Conservation (phyloP, 163 green algal species). For the Scenedesmus sp. region DNA sequence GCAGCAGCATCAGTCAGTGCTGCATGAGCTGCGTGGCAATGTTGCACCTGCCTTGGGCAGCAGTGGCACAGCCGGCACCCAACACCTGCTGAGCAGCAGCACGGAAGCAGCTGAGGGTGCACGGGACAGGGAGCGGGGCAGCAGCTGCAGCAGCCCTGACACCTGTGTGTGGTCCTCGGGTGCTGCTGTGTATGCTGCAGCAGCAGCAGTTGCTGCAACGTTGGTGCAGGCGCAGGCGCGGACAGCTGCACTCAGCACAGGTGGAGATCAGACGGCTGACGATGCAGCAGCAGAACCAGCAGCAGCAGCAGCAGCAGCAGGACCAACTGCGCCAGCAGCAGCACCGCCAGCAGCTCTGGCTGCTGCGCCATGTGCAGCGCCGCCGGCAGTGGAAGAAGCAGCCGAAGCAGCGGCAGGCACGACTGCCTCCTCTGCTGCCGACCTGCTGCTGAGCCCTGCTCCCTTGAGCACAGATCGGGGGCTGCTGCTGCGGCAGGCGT, state of each 20-base stretch:
- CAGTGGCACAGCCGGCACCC: not conserved
- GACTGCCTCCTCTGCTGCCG: not conserved
- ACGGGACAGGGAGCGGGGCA: too few species aligned
- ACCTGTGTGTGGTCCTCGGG: not conserved
- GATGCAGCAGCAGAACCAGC: not conserved
- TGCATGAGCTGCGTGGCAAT: not conserved
- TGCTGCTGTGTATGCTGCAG: not conserved
- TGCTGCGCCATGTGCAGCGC: too few species aligned
- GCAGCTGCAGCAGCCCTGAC: not conserved
- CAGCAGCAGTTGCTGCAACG: not conserved
- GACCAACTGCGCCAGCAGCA: not conserved
- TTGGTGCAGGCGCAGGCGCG: not conserved
- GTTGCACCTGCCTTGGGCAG: not conserved
- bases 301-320: not conserved
- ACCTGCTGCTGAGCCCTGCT: conserved; percentile 9
- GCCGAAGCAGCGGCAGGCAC: not conserved
- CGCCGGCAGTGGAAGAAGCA: not conserved
- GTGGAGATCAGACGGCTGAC: not conserved
- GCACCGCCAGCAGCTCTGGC: not conserved
- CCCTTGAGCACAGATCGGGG: not conserved
- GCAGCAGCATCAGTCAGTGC: not conserved
- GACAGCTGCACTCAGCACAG: not conserved
- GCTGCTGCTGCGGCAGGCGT: conserved; percentile 21
- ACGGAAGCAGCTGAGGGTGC: not conserved
- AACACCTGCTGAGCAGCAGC: conserved; percentile 1